A percentile compares a stretch with the other conserved stretches of the same genome.
phyloP scores from a whole-genome alignment of 2,329 filamentous ascomycete genomes.

The Trematosphaeria pertusa region DNA sequence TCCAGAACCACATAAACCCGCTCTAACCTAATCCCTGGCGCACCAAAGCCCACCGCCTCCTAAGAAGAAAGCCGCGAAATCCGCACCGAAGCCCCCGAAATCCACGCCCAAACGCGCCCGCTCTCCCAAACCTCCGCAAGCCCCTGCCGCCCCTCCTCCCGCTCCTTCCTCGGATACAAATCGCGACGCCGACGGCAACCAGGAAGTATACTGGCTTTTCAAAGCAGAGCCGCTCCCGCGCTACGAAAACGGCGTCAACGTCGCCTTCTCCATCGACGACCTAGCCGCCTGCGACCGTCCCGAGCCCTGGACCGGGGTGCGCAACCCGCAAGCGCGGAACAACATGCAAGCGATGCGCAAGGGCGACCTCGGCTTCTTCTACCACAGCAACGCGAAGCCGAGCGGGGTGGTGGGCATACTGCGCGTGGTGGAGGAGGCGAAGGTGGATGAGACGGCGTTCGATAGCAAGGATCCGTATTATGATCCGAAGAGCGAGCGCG shows the following conservation, averaged over 20 bases:
- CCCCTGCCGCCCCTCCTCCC: constrained; percentile 17
- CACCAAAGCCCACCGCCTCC: constrained; percentile 18
- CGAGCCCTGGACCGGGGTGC: constrained; percentile 84
- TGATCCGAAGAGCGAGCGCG: constrained; percentile 74
- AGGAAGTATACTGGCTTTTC: constrained; percentile 56
- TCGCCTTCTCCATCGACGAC: constrained; percentile 94
- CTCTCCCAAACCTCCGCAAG: constrained; percentile 14
- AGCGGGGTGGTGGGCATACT: constrained; percentile 88
- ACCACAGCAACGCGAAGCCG: constrained; percentile 91
- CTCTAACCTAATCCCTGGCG: not conserved
- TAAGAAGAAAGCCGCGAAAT: constrained; percentile 32
- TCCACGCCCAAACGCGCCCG: constrained; percentile 6
- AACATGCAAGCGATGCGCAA: constrained; percentile 90
- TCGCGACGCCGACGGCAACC: constrained; percentile 32
- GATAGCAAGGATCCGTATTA: constrained; percentile 80
- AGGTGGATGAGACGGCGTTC: constrained; percentile 78
- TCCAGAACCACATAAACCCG: not conserved
- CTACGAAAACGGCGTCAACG: constrained; percentile 84
- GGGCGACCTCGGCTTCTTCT: constrained; percentile 94
- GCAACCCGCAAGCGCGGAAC: constrained; percentile 72
- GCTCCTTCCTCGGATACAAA: constrained; percentile 28
- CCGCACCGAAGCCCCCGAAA: constrained; percentile 13
- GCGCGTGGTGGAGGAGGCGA: constrained; percentile 86
- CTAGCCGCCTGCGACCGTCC: constrained; percentile 73
- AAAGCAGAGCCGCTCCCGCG: constrained; percentile 80